Base-by-base conservation (phyloP, 192 early-diverging fungal genomes). In the Coemansia reversa region DNA sequence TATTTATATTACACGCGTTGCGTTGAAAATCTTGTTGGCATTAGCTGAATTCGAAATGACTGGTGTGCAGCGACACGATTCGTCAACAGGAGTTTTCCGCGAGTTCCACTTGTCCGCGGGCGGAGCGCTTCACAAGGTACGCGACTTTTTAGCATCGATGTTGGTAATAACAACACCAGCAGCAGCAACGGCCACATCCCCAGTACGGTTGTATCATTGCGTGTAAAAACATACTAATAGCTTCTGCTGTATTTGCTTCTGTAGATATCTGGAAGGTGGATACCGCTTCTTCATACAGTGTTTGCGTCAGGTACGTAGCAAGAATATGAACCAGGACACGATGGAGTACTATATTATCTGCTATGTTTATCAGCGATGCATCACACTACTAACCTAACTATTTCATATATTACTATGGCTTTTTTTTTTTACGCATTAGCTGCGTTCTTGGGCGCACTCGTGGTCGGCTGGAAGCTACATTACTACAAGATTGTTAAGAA, bases 401-500 rank as follows among this genome's bases (percentile, higher is more conserved):
- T 58, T 22, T 58, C 18, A 24, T 49, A 32, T 28, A 45, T 45
- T 4, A 45, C 14, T 12, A 11, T 39, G 35, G 51, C n/a, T 11
- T 12, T 27, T 4, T 4, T 45, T 18, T 45, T 32, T 53, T 42
- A 27, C 25, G 14, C 11, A 50, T 9, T 70, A 67, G 86, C 81
- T 51, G 89, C 91, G 33, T 91, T 93, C 69, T 65, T 87, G 29
- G 66, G 85, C 14, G 88, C 91, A 22, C 73, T 93, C 42, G 65
- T 82, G 11, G 72, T 88, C 52, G 88, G 84, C 18, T 91, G 89
- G 70, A 86, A 87, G 56, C 88, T 85, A 6, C 88, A 93, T 65
- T 93, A 93, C 70, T 75, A 86, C 72, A 90, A 91, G 75, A 91
- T 93, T 62, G 91, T 93, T 57, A 81, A 85, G 64, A 93, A 91